Percentiles rank a stretch among this genome's conserved stretches.
Conservation (phyloP, 164 flowering plant genomes). For the Houttuynia cordata region DNA sequence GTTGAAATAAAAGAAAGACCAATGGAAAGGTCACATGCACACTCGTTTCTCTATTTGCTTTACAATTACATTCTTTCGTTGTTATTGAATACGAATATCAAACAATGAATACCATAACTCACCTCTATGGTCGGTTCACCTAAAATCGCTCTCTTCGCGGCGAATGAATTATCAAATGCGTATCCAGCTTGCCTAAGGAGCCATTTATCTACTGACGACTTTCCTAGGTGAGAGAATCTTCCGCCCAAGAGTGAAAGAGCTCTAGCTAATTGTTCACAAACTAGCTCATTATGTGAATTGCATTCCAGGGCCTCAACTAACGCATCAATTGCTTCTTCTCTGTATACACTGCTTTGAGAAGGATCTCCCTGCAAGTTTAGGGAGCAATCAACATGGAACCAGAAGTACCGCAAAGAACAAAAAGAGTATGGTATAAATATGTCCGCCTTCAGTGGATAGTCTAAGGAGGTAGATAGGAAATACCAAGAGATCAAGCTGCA, state of each 20-base stretch:
- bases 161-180: constrained; percentile 13
- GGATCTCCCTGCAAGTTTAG: constrained; percentile 47
- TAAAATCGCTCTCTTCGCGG: constrained; percentile 9
- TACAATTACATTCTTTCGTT: neutral
- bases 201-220: constrained; percentile 37
- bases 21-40: too few relatives aligned
- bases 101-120: constrained; percentile 3
- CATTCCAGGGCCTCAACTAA: constrained; percentile 31
- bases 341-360: constrained; percentile 31
- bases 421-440: neutral
- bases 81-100: neutral
- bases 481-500: constrained; percentile 73
- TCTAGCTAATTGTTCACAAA: constrained; percentile 44
- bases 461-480: constrained; percentile 1
- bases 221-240: constrained; percentile 31
- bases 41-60: too few relatives aligned
- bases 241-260: constrained; percentile 49
- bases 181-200: constrained; percentile 45
- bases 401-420: neutral
- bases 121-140: constrained; percentile 14
- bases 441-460: neutral
- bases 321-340: constrained; percentile 58
- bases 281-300: constrained; percentile 13
- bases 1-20: too few relatives aligned
- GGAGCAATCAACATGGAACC: constrained; percentile 8